These are phyloP conservation scores for Ceratopteris richardii DNA, from an alignment of 75 land plant species.

Conservation along the genomic window DNA sequence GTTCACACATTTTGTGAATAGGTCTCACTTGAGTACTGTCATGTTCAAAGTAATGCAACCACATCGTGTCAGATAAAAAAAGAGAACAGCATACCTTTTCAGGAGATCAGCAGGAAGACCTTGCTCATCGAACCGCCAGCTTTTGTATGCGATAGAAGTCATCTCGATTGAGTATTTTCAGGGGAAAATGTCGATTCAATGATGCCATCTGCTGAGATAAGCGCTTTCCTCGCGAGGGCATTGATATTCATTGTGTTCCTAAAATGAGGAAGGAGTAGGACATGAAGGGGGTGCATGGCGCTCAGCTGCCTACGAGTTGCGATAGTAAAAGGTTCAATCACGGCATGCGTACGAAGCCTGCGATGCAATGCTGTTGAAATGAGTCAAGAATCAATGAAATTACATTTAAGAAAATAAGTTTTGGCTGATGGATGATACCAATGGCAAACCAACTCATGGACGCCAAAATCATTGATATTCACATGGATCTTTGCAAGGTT, in stretches of 20 bases:
- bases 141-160: conserved; percentile 54
- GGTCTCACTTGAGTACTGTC: too few species aligned
- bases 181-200: conserved; percentile 82
- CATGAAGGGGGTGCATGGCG: conserved; percentile 50
- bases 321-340: conserved; percentile 66
- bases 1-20: too few species aligned
- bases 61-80: too few species aligned
- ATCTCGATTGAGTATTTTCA: conserved; percentile 51
- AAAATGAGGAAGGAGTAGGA: conserved; percentile 61
- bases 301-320: conserved; percentile 64
- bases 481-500: conserved; percentile 68
- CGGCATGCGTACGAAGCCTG: conserved; percentile 48
- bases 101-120: conserved; percentile 64
- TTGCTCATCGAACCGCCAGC: conserved; percentile 57
- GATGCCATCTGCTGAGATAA: conserved; percentile 54
- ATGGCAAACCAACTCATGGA: conserved; percentile 68
- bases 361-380: too few species aligned
- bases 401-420: too few species aligned
- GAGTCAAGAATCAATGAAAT: too few species aligned
- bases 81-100: conserved; percentile 19
- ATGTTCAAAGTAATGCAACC: too few species aligned
- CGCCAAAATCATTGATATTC: conserved; percentile 50
- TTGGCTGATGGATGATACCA: too few species aligned
- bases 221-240: conserved; percentile 44
- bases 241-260: conserved; percentile 76